Evolutionary conservation across 495 filamentous ascomycete genomes (phyloP), one percentile per base, ranked within the genome.

Genomic region (Xylaria intraflava): DNA sequence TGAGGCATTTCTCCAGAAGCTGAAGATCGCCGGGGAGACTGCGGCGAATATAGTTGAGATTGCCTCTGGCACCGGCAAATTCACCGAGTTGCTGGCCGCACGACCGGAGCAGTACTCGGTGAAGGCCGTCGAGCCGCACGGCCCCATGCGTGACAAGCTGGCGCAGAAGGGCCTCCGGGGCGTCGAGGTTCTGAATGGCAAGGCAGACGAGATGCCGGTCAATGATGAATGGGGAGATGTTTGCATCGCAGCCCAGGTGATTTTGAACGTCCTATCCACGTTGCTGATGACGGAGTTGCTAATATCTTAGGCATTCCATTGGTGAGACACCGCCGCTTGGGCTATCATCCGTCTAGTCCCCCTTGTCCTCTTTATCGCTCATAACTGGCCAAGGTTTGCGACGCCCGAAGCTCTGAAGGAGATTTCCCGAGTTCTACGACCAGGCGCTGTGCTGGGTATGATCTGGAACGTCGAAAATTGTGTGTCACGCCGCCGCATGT

Each of bases 401-500:
- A 81, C 70, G 42, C 64, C 71, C 10, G 72, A 75, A 17, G 64
- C 83, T 4, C 66, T 87, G 22, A 68, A 71, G 33, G 78, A 83
- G 40, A 81, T 87, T 6, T 71, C 83, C 51, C 76, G 81, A 35
- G 73, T 82, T 0, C 60, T 87, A 26, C 71, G 63, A 22, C 74
- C 75, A 0, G 72, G 71, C 14, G 78, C 74, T 17, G 61, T 62
- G 1, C 66, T 87, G 11, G 83, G 78, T 4, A 70, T 84, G 65
- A 80, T 87, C 16, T 87, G 83, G 78, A 85, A 86, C 44, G 65
- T 82, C 42, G 83, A 86, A 64, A 83, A 84, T 50, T 85, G 80
- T 83, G 51, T 55, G 73, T 62, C 8, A 8, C 33, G 17, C 22
- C 9, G 20, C 33, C 35, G 27, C 46, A 14, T 35, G 20, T 44